Evolutionary conservation across 2,329 filamentous ascomycete species (phyloP), one percentile per base, ranked within the genome.

Genomic region (Exophiala alcalophila): DNA sequence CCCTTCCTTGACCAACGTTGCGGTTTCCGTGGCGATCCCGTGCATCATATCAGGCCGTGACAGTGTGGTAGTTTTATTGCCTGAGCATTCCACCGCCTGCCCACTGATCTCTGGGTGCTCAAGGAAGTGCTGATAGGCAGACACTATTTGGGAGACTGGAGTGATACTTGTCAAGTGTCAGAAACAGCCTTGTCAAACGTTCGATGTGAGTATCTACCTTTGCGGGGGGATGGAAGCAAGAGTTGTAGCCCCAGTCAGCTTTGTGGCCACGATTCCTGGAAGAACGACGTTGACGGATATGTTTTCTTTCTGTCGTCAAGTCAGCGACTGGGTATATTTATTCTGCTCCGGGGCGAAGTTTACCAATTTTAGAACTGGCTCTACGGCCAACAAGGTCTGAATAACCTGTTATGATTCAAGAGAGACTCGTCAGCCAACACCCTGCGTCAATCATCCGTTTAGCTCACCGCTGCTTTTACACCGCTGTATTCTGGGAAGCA

Each of bases 401-500:
- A n/a, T n/a, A n/a, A n/a, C n/a, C n/a, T n/a, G n/a, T n/a, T n/a
- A 25, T 31, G 9, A 16, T 15, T 40, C 35, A 7, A 14, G 34
- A 23, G 24, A 40, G 28, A 35, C 18, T 12, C 14, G 18, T 6
- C 18, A 16, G 19, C 9, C 5, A 10, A 25, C 23, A 31, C 29
- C 8, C 14, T 31, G 29, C 14, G 16, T 5, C 31, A 7, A 33
- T 40, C 4, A 14, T 33, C 19, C 16, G 14, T 32, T 14, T 26
- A 12, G 11, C 39, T 57, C 5, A 72, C 65, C 0, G 66, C 73
- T 3, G 73, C 70, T 51, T 77, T 76, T 5, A 71, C 67, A n/a
- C 68, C 68, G 36, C 65, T 66, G 55, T 76, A 76, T 51, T 75
- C 67, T 0, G 73, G 72, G 44, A 68, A 70, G 0, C 64, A 61